phyloP scores from a whole-genome alignment of 768 basidiomycete species.

The Botryobasidium botryosum region DNA sequence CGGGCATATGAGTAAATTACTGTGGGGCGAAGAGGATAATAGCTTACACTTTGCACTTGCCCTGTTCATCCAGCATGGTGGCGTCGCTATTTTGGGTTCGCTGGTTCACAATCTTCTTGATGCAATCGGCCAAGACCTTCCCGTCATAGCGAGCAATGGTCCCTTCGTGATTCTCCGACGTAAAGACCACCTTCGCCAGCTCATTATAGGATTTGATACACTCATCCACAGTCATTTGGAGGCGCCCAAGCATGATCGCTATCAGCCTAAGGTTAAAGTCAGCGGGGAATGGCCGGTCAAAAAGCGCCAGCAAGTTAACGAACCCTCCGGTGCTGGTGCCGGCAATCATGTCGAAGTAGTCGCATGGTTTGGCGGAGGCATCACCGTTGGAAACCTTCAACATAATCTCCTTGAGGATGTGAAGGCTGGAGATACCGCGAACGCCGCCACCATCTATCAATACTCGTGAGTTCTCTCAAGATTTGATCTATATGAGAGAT shows the following conservation, averaged over 20 bases:
- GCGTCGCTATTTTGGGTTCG: too few relatives aligned
- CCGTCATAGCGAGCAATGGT: too few relatives aligned
- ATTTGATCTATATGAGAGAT: too few relatives aligned
- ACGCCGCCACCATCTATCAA: constrained; percentile 8
- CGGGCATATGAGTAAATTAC: too few relatives aligned
- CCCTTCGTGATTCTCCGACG: too few relatives aligned
- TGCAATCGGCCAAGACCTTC: too few relatives aligned
- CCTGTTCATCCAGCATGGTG: too few relatives aligned
- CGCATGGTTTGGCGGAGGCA: constrained; percentile 14
- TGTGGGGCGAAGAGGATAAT: too few relatives aligned
- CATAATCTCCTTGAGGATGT: constrained; percentile 4
- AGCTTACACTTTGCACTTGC: too few relatives aligned
- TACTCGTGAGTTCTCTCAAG: too few relatives aligned
- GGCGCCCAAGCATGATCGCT: constrained; percentile 7
- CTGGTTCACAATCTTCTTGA: too few relatives aligned
- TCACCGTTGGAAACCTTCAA: neutral
- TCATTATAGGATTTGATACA: neutral
- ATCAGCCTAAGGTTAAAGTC: constrained; percentile 3
- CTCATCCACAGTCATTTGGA: constrained; percentile 5
- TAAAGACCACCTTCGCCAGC: neutral
- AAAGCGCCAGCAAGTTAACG: constrained; percentile 2
- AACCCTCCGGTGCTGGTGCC: constrained; percentile 18
- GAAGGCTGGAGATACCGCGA: constrained; percentile 2
- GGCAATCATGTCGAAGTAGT: constrained; percentile 18
- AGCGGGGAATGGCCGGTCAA: neutral